Conservation (phyloP, 495 filamentous ascomycete species). For the Trichoderma erinaceum region DNA sequence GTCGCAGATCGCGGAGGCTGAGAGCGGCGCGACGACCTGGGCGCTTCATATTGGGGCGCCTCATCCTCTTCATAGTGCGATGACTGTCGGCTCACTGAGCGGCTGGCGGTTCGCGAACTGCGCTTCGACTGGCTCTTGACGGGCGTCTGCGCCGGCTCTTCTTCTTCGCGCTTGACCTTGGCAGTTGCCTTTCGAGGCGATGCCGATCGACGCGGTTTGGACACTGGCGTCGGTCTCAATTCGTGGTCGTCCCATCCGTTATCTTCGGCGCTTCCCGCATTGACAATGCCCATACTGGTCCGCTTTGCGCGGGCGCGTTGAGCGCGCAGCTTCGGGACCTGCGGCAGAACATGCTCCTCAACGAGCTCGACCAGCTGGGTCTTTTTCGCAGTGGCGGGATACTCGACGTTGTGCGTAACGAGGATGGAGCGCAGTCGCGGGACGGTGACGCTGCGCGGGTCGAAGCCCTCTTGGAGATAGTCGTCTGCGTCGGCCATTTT, state of each 20-base stretch:
- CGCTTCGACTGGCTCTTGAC: slow-evolving; percentile 46
- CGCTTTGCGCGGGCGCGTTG: slow-evolving; percentile 69
- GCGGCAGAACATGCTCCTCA: slow-evolving; percentile 68
- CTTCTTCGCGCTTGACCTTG: slow-evolving; percentile 45
- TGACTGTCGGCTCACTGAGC: slow-evolving; percentile 29
- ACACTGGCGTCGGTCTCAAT: slow-evolving; percentile 36
- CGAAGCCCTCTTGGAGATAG: slow-evolving; percentile 79
- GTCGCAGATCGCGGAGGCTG: slow-evolving; percentile 28
- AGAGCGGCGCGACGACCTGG: slow-evolving; percentile 23
- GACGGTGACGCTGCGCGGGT: slow-evolving; percentile 74
- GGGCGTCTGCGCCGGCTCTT: slow-evolving; percentile 34
- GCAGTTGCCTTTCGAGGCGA: slow-evolving; percentile 42
- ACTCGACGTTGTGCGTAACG: slow-evolving; percentile 75
- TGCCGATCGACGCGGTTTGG: slow-evolving; percentile 33
- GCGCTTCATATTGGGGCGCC: slow-evolving; percentile 35
- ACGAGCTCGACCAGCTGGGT: slow-evolving; percentile 77
- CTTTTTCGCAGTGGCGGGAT: slow-evolving; percentile 81
- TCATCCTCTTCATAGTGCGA: slow-evolving; percentile 46
- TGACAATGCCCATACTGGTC: slow-evolving; percentile 76
- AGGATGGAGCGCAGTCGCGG: slow-evolving; percentile 83
- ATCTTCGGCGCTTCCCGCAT: slow-evolving; percentile 55
- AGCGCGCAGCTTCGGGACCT: slow-evolving; percentile 67
- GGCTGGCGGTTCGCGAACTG: slow-evolving; percentile 42
- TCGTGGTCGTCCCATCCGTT: slow-evolving; percentile 37
- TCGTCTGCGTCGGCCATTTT: slow-evolving; percentile 61